These are phyloP conservation scores for Ascoidea asiatica DNA, from an alignment of 805 yeast species.

Conservation along the genomic window DNA sequence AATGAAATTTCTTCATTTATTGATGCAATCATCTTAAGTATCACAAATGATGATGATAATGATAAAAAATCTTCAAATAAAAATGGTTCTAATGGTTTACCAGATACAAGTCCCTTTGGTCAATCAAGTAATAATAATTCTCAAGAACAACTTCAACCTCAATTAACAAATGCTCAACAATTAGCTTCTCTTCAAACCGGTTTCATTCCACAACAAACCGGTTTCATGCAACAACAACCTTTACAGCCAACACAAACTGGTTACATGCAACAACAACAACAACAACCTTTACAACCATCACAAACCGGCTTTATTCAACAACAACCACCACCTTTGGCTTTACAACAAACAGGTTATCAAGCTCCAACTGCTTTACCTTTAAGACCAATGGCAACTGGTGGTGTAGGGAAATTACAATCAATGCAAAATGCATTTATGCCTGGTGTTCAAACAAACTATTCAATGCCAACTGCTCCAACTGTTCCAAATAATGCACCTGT, in stretches of 20 bases:
- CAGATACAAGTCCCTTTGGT: background rate
- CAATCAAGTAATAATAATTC: background rate
- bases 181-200: slow-evolving; percentile 19
- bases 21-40: slow-evolving; percentile 71
- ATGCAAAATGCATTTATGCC: slow-evolving; percentile 11
- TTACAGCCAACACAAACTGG: too few species aligned
- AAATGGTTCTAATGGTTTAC: slow-evolving; percentile 18
- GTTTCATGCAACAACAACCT: slow-evolving; percentile 16
- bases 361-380: background rate
- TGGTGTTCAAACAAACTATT: slow-evolving; percentile 17
- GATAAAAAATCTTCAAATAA: slow-evolving; percentile 8
- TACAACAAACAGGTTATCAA: slow-evolving; percentile 12
- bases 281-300: slow-evolving; percentile 31
- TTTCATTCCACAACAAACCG: slow-evolving; percentile 40
- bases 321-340: slow-evolving; percentile 14
- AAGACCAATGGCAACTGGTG: slow-evolving; percentile 43
- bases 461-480: slow-evolving; percentile 19
- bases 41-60: slow-evolving; percentile 37
- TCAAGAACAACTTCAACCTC: slow-evolving; percentile 19
- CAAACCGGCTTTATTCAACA: slow-evolving; percentile 29
- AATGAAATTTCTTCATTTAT: slow-evolving; percentile 84
- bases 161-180: slow-evolving; percentile 19
- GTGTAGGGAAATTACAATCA: slow-evolving; percentile 4
- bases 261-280: slow-evolving; percentile 21
- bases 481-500: slow-evolving; percentile 16